phyloP scores from a whole-genome alignment of 2,329 filamentous ascomycete genomes.

The Waltergamsia citrina region DNA sequence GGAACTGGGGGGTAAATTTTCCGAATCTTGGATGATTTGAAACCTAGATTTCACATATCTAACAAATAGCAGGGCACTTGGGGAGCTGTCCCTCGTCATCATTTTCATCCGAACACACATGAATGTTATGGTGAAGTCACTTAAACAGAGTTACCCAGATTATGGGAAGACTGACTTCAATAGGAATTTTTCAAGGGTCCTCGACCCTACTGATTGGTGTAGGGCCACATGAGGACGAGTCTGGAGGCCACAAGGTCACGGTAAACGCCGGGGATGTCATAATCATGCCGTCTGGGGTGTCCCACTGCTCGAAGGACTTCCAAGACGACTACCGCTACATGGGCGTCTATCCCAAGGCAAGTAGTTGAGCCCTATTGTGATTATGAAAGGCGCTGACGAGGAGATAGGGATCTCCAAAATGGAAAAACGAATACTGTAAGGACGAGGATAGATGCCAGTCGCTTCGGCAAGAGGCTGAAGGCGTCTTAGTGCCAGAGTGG shows the following conservation, averaged over 20 bases:
- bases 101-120: conserved; percentile 4
- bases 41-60: background rate
- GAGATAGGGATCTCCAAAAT: background rate
- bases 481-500: background rate
- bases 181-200: conserved; percentile 4
- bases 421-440: background rate
- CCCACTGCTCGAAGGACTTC: conserved; percentile 4
- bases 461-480: background rate
- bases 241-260: background rate
- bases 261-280: conserved; percentile 4
- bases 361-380: no score
- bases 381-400: no score
- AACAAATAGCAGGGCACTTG: conserved; percentile 1
- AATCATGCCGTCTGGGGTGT: conserved; percentile 4
- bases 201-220: conserved; percentile 5
- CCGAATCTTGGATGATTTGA: background rate
- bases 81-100: conserved; percentile 1
- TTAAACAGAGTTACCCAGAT: no score
- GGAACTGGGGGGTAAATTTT: background rate
- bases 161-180: no score
- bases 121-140: no score
- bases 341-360: conserved; percentile 3
- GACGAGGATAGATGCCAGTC: background rate
- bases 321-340: conserved; percentile 3
- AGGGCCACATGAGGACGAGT: conserved; percentile 4